These are phyloP conservation scores for Carex pumila DNA, from an alignment of 176 grass and related monocot species.

Conservation along the genomic window DNA sequence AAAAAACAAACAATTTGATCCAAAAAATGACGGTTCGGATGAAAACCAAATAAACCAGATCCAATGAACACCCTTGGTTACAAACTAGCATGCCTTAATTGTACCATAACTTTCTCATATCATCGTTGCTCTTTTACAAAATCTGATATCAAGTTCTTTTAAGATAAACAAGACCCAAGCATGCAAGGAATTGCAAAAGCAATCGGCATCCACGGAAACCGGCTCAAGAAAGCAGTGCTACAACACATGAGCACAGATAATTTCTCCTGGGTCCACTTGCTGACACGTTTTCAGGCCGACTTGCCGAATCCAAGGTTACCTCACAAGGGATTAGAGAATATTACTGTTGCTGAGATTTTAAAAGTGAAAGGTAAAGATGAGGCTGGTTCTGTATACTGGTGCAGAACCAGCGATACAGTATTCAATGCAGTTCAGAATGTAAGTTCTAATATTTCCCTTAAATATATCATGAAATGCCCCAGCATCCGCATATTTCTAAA, in stretches of 20 bases:
- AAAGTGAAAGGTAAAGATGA: conserved; percentile 62
- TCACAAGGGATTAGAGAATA: conserved; percentile 82
- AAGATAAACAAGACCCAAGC: neutral
- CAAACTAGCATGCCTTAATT: neutral
- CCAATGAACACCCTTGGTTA: too few relatives aligned
- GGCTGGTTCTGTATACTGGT: conserved; percentile 54
- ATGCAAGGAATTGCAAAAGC: conserved; percentile 69
- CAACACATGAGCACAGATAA: conserved; percentile 74
- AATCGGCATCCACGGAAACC: conserved; percentile 50
- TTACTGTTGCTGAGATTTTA: conserved; percentile 60
- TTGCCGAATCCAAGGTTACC: conserved; percentile 42
- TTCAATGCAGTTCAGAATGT: conserved; percentile 66
- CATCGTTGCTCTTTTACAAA: neutral
- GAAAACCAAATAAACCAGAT: too few relatives aligned
- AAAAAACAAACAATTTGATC: too few relatives aligned
- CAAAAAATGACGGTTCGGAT: too few relatives aligned
- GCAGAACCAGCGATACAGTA: conserved; percentile 44
- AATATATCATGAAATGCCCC: neutral
- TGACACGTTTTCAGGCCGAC: conserved; percentile 50
- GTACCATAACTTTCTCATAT: neutral
- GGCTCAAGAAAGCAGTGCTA: conserved; percentile 48
- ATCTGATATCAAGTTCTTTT: neutral
- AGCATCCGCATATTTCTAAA: neutral
- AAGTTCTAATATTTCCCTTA: neutral
- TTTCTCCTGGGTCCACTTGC: conserved; percentile 55